Percentiles rank a stretch among this genome's conserved stretches.
Evolutionary conservation across 2,329 filamentous ascomycete species (phyloP).

Genomic region (Mycosphaerella sp.): DNA sequence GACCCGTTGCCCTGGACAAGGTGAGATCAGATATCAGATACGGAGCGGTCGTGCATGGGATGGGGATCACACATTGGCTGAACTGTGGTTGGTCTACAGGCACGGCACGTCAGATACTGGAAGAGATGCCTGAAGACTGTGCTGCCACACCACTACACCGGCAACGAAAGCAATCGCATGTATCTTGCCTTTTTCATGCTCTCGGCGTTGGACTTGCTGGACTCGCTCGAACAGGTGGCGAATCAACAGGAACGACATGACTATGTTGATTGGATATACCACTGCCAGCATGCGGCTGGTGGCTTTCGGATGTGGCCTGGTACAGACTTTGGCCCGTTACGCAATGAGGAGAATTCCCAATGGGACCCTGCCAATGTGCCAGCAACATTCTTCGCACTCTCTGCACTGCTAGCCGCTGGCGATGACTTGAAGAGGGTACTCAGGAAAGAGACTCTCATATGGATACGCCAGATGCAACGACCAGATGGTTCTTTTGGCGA

Average conservation of each 20-base stretch:
- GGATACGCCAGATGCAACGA: slow-evolving; percentile 72
- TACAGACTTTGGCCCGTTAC: slow-evolving; percentile 50
- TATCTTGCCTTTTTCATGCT: slow-evolving; percentile 85
- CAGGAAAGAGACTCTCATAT: slow-evolving; percentile 60
- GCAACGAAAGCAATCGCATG: slow-evolving; percentile 85
- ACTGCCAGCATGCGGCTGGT: slow-evolving; percentile 75
- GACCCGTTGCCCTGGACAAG: slow-evolving; percentile 15
- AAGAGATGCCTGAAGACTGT: slow-evolving; percentile 75
- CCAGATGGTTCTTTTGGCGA: slow-evolving; percentile 89
- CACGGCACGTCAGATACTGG: slow-evolving; percentile 79
- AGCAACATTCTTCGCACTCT: slow-evolving; percentile 81
- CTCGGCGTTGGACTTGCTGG: slow-evolving; percentile 76
- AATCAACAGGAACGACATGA: slow-evolving; percentile 48
- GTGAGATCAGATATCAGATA: slow-evolving; percentile 9
- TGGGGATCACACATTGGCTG: slow-evolving; percentile 3
- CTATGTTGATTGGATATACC: slow-evolving; percentile 71
- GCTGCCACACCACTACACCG: slow-evolving; percentile 76
- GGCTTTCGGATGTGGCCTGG: slow-evolving; percentile 84
- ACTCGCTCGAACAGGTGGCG: slow-evolving; percentile 52
- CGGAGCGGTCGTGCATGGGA: background rate
- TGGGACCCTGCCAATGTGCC: slow-evolving; percentile 79
- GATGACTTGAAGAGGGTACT: slow-evolving; percentile 59
- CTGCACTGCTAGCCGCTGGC: slow-evolving; percentile 61
- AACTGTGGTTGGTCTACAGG: slow-evolving; percentile 16
- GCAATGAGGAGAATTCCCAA: slow-evolving; percentile 47